These are phyloP conservation scores for Vinca minor DNA, from an alignment of 257 asterid species.

Conservation along the genomic window DNA sequence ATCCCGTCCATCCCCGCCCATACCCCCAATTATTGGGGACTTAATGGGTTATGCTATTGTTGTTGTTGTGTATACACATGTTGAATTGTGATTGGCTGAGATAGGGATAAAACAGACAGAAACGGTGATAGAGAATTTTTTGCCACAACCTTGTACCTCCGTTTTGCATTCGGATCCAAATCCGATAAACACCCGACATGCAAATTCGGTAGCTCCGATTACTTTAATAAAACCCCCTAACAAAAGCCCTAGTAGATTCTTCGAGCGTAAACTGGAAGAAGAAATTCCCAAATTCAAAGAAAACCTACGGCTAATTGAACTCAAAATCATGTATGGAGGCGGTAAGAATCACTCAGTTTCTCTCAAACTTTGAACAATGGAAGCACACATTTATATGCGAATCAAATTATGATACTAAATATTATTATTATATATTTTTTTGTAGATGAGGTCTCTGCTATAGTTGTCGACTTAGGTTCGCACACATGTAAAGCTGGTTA, in stretches of 20 bases:
- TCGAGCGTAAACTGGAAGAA: conserved; percentile 1
- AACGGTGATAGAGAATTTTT: too few relatives aligned
- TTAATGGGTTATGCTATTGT: too few relatives aligned
- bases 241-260: neutral
- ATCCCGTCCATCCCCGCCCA: too few relatives aligned
- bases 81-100: too few relatives aligned
- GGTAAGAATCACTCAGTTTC: conserved; percentile 17
- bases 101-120: too few relatives aligned
- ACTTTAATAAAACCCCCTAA: neutral
- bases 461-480: conserved; percentile 90
- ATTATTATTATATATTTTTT: too few relatives aligned
- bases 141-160: too few relatives aligned
- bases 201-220: neutral
- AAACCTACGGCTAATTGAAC: neutral
- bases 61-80: too few relatives aligned
- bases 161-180: neutral
- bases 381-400: neutral
- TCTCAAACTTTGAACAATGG: neutral
- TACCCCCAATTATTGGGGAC: too few relatives aligned
- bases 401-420: neutral
- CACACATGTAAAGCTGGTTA: conserved; percentile 99
- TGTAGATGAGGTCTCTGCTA: conserved; percentile 92
- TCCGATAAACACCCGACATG: neutral
- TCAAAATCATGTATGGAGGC: conserved; percentile 25
- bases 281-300: neutral